Percentiles rank a stretch among this genome's conserved stretches.
phyloP scores from a whole-genome alignment of 805 yeast species.

The Kodamaea restingae region DNA sequence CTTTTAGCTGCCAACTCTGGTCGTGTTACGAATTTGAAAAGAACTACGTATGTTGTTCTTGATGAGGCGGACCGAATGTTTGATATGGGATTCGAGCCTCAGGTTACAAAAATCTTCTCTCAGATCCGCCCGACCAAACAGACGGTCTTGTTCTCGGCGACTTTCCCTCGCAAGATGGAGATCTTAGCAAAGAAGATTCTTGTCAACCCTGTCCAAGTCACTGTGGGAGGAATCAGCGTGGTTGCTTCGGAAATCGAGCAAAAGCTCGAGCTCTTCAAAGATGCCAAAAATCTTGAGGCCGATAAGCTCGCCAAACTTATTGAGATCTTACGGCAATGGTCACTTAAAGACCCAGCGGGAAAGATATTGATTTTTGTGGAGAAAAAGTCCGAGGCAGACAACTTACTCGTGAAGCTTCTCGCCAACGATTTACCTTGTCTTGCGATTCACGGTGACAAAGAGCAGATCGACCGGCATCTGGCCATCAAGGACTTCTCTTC shows the following conservation, averaged over 20 bases:
- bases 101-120: constrained; percentile 72
- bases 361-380: constrained; percentile 82
- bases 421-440: constrained; percentile 54
- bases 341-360: constrained; percentile 27
- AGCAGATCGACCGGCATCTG: constrained; percentile 73
- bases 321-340: constrained; percentile 48
- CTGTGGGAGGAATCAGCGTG: constrained; percentile 74
- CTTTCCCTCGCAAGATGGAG: constrained; percentile 82
- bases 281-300: constrained; percentile 15
- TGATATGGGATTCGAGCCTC: constrained; percentile 97
- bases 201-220: constrained; percentile 63
- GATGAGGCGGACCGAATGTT: constrained; percentile 98
- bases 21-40: constrained; percentile 58
- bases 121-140: constrained; percentile 83
- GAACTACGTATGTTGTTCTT: constrained; percentile 78
- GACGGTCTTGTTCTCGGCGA: constrained; percentile 89
- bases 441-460: constrained; percentile 89
- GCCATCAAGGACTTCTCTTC: constrained; percentile 64
- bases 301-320: constrained; percentile 54
- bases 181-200: constrained; percentile 64
- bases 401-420: constrained; percentile 50
- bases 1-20: constrained; percentile 80
- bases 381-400: constrained; percentile 83
- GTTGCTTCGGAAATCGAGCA: constrained; percentile 82
- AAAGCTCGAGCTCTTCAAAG: constrained; percentile 51